These are phyloP conservation scores for Thalassiosira livingstoniorum DNA, from an alignment of 352 stramenopile species.

Conservation along the genomic window DNA sequence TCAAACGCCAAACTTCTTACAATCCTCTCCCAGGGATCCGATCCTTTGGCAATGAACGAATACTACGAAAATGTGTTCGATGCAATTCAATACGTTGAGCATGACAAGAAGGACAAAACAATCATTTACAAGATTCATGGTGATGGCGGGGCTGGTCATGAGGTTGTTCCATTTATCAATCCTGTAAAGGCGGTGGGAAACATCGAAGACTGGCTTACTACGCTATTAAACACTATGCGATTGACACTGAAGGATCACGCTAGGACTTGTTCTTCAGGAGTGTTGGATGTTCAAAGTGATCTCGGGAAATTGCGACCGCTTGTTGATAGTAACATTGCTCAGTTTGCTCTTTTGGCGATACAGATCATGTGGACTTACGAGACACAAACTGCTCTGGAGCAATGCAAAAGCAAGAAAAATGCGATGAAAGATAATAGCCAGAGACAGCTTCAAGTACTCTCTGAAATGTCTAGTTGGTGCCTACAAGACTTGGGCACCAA, in stretches of 20 bases:
- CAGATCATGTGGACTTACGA: constrained; percentile 97
- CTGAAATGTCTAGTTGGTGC: constrained; percentile 95
- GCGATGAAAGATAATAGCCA: constrained; percentile 97
- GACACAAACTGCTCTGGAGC: constrained; percentile 93
- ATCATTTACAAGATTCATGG: constrained; percentile 91
- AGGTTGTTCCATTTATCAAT: constrained; percentile 94
- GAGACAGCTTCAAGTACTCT: constrained; percentile 93
- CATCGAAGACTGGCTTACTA: constrained; percentile 98
- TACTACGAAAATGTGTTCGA: constrained; percentile 99
- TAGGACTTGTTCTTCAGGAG: constrained; percentile 92
- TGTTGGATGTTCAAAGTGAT: constrained; percentile 92
- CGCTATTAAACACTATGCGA: constrained; percentile 93
- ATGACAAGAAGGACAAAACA: constrained; percentile 98
- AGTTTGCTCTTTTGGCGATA: constrained; percentile 95
- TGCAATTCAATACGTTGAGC: constrained; percentile 96
- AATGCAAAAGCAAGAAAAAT: constrained; percentile 95
- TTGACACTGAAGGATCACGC: constrained; percentile 97
- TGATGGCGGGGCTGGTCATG: constrained; percentile 83
- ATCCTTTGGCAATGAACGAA: constrained; percentile 98
- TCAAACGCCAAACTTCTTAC: constrained; percentile 97
- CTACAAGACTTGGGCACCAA: constrained; percentile 95
- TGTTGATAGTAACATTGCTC: constrained; percentile 93
- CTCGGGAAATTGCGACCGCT: constrained; percentile 90
- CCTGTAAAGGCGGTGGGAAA: constrained; percentile 96
- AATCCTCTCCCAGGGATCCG: constrained; percentile 96